A percentile compares a stretch with the other conserved stretches of the same genome.
phyloP scores from a whole-genome alignment of 2,329 filamentous ascomycete species.

The Colletotrichum cuscutae region DNA sequence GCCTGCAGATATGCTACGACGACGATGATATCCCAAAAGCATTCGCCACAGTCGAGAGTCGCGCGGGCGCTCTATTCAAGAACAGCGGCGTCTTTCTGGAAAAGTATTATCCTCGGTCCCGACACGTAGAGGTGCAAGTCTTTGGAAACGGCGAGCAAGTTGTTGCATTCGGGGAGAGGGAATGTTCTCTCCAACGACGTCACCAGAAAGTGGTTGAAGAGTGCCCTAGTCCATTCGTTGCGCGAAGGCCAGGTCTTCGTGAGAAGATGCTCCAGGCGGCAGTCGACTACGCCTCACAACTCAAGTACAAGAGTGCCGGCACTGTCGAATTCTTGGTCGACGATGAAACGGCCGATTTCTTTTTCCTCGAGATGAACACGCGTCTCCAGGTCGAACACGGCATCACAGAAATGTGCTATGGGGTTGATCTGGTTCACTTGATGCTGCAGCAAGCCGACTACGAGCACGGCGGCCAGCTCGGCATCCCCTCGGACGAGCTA shows the following conservation, averaged over 20 bases:
- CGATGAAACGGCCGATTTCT: constrained; percentile 44
- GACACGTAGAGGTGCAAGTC: constrained; percentile 58
- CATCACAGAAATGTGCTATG: constrained; percentile 40
- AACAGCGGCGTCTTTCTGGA: constrained; percentile 72
- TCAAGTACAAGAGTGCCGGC: constrained; percentile 49
- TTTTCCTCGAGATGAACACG: constrained; percentile 56
- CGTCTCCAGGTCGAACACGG: constrained; percentile 82
- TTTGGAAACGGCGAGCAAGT: constrained; percentile 52
- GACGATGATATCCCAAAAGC: constrained; percentile 62
- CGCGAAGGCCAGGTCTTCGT: constrained; percentile 43
- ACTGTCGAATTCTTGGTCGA: constrained; percentile 54
- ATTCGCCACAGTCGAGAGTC: constrained; percentile 64
- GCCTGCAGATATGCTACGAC: constrained; percentile 64
- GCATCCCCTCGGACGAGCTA: background rate
- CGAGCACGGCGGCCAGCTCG: constrained; percentile 34
- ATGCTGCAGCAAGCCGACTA: constrained; percentile 42
- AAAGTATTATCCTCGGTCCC: constrained; percentile 64
- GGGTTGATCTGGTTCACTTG: constrained; percentile 20
- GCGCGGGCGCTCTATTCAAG: constrained; percentile 68
- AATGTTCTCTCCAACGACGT: constrained; percentile 57
- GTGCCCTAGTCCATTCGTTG: constrained; percentile 39
- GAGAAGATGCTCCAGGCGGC: constrained; percentile 46
- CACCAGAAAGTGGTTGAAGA: constrained; percentile 59
- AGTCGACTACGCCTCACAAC: constrained; percentile 40
- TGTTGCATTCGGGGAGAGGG: constrained; percentile 51